Conservation (phyloP, 2,329 filamentous ascomycete species). For the Cladosporium sp. region DNA sequence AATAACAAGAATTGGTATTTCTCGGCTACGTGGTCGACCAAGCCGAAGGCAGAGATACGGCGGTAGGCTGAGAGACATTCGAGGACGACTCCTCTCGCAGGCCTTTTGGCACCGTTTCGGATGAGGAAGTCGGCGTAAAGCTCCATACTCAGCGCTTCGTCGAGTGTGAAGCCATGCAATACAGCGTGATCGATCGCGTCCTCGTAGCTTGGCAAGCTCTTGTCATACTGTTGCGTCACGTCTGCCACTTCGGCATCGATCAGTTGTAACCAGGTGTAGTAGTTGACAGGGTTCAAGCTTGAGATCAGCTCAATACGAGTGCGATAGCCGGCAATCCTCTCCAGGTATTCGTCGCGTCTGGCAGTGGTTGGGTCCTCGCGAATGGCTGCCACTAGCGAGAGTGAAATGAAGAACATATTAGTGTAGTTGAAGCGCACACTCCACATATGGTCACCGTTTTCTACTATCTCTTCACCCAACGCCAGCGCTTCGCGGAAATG, state of each 20-base stretch:
- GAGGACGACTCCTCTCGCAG: slow-evolving; percentile 68
- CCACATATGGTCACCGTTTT: slow-evolving; percentile 47
- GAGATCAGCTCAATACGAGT: slow-evolving; percentile 67
- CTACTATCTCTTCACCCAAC: slow-evolving; percentile 46
- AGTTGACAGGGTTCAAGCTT: slow-evolving; percentile 68
- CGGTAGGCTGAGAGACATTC: slow-evolving; percentile 70
- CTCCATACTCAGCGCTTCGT: slow-evolving; percentile 73
- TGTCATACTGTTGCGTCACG: slow-evolving; percentile 43
- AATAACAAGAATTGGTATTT: slow-evolving; percentile 69
- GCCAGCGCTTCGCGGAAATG: slow-evolving; percentile 45
- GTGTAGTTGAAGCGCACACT: slow-evolving; percentile 48
- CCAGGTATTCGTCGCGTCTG: slow-evolving; percentile 53
- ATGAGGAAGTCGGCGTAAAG: slow-evolving; percentile 73
- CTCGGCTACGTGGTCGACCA: slow-evolving; percentile 67
- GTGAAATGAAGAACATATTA: slow-evolving; percentile 46
- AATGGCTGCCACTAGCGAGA: slow-evolving; percentile 45
- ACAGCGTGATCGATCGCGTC: slow-evolving; percentile 71
- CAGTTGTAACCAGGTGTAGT: slow-evolving; percentile 67
- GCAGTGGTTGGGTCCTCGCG: slow-evolving; percentile 40
- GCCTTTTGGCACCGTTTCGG: slow-evolving; percentile 64
- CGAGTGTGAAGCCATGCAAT: slow-evolving; percentile 66
- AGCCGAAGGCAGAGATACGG: slow-evolving; percentile 68
- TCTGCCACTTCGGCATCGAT: slow-evolving; percentile 71
- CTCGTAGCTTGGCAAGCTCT: slow-evolving; percentile 67
- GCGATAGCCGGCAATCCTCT: slow-evolving; percentile 58